Evolutionary conservation across 202 grass and related monocot species (phyloP).

Genomic region (Zizania palustris): DNA sequence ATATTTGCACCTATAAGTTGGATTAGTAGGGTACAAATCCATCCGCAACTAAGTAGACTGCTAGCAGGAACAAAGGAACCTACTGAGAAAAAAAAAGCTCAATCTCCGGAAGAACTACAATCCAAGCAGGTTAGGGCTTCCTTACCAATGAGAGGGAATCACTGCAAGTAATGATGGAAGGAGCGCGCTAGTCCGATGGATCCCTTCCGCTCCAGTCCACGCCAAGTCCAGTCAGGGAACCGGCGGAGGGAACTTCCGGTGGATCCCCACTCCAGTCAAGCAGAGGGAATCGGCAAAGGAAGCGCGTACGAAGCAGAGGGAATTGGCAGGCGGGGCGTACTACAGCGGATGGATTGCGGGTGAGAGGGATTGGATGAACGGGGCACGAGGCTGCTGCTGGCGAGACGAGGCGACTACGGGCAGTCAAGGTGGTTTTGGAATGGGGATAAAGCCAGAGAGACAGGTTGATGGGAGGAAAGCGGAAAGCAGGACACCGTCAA

Average conservation of each 20-base stretch:
- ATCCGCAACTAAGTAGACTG: background rate
- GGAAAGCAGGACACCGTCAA: too few relatives aligned
- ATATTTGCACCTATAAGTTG: background rate
- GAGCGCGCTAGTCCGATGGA: background rate
- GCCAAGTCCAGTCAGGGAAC: background rate
- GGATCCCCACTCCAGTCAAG: too few relatives aligned
- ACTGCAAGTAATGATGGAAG: background rate
- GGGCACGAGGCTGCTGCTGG: background rate
- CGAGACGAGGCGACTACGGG: background rate
- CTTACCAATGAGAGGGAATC: background rate
- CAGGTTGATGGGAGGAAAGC: too few relatives aligned
- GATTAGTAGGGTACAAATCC: background rate
- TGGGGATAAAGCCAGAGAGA: too few relatives aligned
- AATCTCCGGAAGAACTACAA: background rate
- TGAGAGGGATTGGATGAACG: background rate
- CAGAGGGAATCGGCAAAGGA: too few relatives aligned
- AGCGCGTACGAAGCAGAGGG: too few relatives aligned
- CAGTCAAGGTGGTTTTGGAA: background rate
- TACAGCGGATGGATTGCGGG: too few relatives aligned
- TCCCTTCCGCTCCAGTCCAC: background rate
- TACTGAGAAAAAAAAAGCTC: background rate
- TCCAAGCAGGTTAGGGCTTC: background rate
- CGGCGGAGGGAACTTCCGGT: background rate
- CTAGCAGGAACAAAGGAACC: background rate
- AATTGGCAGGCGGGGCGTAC: too few relatives aligned